Evolutionary conservation across 306 rosid species (phyloP), one percentile per base, ranked within the genome.

Genomic region (Medicago arabica): DNA sequence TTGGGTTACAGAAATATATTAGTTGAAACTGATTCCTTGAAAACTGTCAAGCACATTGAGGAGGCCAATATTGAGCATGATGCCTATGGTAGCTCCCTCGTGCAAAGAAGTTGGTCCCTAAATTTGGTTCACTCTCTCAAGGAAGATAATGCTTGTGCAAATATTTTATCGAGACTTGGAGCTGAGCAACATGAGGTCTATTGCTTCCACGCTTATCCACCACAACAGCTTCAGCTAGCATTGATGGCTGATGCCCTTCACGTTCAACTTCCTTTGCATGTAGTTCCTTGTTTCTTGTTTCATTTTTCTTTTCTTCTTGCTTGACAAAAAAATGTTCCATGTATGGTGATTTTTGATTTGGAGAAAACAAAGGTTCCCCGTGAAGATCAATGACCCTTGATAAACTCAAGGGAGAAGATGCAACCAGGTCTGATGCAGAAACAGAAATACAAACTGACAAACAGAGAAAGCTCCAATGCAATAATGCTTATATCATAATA

Each of bases 51-150:
- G 28, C 60, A 60, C 10, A 74, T 74, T 60, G 11, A 74, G 59
- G 47, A 74, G 36, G 78, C 70, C 17, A 61, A 74, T 11, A 74
- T 28, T 74, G 70, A 60, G 61, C 34, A 46, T 28, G 43, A 49
- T 74, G 61, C 19, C 59, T 74, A 44, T 17, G 31, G 61, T 44
- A 49, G 14, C 70, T 74, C 36, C 60, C 38, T 74, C 19, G 61
- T 25, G 71, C 62, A 74, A 74, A 74, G 71, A 74, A 47, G 62
- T 31, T 74, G 78, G 78, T 74, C 78, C 62, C 36, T 74, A 13
- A 38, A 74, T 18, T 62, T 62, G 71, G 23, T 62, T 39, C 71
- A 74, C 62, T 61, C 38, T 74, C 5, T 46, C 3, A 47, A 36
- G 34, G 50, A 74, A 74, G 78, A 74, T 62, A 74, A 7, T 46